A percentile compares a stretch with the other conserved stretches of the same genome.
phyloP scores from a whole-genome alignment of 345 rosid species.

The Pistacia vera region DNA sequence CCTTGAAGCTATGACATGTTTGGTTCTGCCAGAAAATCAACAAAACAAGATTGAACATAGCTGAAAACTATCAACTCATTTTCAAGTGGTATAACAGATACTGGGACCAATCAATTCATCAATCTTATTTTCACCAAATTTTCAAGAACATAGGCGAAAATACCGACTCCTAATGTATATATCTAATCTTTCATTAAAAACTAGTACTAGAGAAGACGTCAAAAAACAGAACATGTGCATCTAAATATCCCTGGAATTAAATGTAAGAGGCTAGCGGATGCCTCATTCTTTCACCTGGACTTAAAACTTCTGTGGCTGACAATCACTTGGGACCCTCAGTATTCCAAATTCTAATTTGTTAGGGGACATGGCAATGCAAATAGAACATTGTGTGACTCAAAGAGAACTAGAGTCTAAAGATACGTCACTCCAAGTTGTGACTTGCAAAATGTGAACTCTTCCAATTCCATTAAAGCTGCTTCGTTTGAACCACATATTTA shows the following conservation, averaged over 20 bases:
- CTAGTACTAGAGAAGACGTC: no score
- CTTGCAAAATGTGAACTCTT: not conserved
- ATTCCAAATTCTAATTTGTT: not conserved
- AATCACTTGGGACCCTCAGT: not conserved
- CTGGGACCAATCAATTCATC: not conserved
- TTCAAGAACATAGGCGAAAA: not conserved
- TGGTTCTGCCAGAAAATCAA: not conserved
- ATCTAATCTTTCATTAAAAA: not conserved
- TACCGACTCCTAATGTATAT: not conserved
- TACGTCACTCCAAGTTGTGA: not conserved
- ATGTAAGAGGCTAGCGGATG: no score
- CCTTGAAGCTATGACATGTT: not conserved
- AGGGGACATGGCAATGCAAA: conserved; percentile 1
- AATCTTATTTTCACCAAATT: not conserved
- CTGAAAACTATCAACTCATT: not conserved
- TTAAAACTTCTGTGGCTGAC: not conserved
- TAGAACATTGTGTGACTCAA: not conserved
- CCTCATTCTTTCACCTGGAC: not conserved
- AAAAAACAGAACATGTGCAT: no score
- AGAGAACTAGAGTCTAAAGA: not conserved
- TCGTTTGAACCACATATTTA: no score
- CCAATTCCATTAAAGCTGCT: no score
- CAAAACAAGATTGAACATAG: not conserved
- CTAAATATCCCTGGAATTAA: no score
- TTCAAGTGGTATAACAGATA: not conserved